Evolutionary conservation across 2,329 filamentous ascomycete genomes (phyloP), one percentile per base, ranked within the genome.

Genomic region (Rutstroemia sp.): DNA sequence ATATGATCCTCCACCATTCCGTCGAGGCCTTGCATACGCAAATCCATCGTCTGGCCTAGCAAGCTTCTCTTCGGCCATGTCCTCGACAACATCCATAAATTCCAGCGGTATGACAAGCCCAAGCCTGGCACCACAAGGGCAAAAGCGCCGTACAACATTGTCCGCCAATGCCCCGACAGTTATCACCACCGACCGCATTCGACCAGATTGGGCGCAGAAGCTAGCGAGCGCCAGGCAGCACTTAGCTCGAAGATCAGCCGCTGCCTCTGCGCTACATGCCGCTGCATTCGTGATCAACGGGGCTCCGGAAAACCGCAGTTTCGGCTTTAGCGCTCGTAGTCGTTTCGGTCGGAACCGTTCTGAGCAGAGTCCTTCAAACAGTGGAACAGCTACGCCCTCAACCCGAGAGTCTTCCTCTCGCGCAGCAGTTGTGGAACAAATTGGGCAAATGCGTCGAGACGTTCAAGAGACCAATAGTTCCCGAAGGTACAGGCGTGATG

Each of bases 171-270:
- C 89, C 42, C 86, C 90, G 1, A 84, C 85, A 54, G 94, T 99
- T 51, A 87, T 99, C 60, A 95, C 92, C 0, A 97, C 92, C 0
- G 94, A 99, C 69, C 86, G 83, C 55, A 86, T 99, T 52, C 87
- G 94, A 16, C 94, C 94, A 0, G 94, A 99, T 65, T 99, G 94
- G 94, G 84, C 89, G 0, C 86, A 87, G 57, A 99, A 97, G 70
- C 77, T 99, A 51, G 84, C 88, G 12, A 82, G 88, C 64, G 92
- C 92, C 56, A 84, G 91, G 54, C 86, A 89, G 5, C 90, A 96
- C 69, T 87, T 91, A 60, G 83, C 94, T 5, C 81, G 94, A 58
- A 80, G 94, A 61, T 89, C 94, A 23, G 94, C 94, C 0, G 94
- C 94, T 0, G 94, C 94, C 0, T 97, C 94, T 0, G 92, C 58